Conservation (phyloP, 208 protist species). For the Vickermania ingenoplastis region DNA sequence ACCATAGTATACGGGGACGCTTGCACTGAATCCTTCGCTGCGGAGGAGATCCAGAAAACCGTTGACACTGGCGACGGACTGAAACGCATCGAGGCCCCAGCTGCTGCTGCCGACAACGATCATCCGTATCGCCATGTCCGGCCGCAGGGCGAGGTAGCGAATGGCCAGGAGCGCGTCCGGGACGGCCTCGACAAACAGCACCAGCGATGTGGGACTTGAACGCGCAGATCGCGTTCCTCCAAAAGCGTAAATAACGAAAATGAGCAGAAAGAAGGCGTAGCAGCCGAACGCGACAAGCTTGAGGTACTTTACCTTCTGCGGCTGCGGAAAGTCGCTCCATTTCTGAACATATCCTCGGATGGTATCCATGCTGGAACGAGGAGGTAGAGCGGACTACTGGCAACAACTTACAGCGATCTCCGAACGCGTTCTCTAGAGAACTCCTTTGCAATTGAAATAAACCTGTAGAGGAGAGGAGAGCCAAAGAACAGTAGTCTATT, state of each 20-base stretch:
- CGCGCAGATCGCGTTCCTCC: constrained; percentile 36
- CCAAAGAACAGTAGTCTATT: too few species aligned
- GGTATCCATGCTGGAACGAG: constrained; percentile 24
- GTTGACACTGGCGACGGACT: constrained; percentile 12
- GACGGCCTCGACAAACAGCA: constrained; percentile 65
- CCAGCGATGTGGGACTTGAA: constrained; percentile 9
- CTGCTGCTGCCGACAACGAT: constrained; percentile 41
- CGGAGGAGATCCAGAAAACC: constrained; percentile 26
- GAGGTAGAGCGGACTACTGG: background rate
- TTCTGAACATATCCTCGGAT: constrained; percentile 20
- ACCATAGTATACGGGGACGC: constrained; percentile 39
- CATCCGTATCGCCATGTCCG: constrained; percentile 45
- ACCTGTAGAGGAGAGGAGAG: too few species aligned
- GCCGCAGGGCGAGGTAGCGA: constrained; percentile 53
- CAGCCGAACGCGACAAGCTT: constrained; percentile 34
- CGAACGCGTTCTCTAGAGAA: too few species aligned
- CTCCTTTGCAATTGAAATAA: too few species aligned
- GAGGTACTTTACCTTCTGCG: constrained; percentile 55
- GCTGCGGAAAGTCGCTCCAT: constrained; percentile 51
- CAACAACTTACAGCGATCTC: too few species aligned
- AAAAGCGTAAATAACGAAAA: constrained; percentile 70
- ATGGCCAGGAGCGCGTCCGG: constrained; percentile 44
- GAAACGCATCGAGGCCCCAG: constrained; percentile 27
- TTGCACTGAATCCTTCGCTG: constrained; percentile 25
- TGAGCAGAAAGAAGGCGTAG: constrained; percentile 52